phyloP scores from a whole-genome alignment of 257 asterid genomes.

The Mentha longifolia region DNA sequence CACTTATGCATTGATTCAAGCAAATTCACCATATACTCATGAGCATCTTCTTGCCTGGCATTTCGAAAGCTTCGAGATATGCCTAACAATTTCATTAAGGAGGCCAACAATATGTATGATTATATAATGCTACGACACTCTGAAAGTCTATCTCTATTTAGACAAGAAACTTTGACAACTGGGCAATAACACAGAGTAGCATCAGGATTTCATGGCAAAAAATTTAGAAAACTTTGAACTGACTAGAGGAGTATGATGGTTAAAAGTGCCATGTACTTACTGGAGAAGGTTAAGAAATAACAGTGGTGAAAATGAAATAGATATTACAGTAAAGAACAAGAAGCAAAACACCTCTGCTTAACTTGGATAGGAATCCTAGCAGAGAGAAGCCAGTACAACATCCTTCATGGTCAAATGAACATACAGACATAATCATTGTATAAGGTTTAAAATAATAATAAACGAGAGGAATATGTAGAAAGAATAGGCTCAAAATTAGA shows the following conservation, averaged over 20 bases:
- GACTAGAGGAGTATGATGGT: background rate
- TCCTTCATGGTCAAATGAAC: background rate
- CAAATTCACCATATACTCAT: constrained; percentile 95
- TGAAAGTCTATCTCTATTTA: background rate
- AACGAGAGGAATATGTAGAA: background rate
- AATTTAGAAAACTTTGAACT: background rate
- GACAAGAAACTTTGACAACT: background rate
- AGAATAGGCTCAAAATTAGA: background rate
- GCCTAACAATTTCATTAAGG: constrained; percentile 65
- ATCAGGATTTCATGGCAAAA: background rate
- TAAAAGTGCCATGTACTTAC: constrained; percentile 7
- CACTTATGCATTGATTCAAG: constrained; percentile 98
- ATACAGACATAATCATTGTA: background rate
- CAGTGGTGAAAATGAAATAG: background rate
- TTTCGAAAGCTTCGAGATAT: constrained; percentile 90
- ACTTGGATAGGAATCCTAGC: background rate
- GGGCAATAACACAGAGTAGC: background rate
- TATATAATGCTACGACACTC: constrained; percentile 2
- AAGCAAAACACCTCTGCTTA: background rate
- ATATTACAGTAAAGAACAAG: background rate
- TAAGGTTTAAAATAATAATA: background rate
- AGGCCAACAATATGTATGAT: constrained; percentile 31
- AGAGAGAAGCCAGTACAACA: constrained; percentile 20
- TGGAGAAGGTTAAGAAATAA: background rate
- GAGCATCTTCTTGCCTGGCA: constrained; percentile 98